Conservation (phyloP, 2,329 filamentous ascomycete species). For the Cordyceps cicadae region DNA sequence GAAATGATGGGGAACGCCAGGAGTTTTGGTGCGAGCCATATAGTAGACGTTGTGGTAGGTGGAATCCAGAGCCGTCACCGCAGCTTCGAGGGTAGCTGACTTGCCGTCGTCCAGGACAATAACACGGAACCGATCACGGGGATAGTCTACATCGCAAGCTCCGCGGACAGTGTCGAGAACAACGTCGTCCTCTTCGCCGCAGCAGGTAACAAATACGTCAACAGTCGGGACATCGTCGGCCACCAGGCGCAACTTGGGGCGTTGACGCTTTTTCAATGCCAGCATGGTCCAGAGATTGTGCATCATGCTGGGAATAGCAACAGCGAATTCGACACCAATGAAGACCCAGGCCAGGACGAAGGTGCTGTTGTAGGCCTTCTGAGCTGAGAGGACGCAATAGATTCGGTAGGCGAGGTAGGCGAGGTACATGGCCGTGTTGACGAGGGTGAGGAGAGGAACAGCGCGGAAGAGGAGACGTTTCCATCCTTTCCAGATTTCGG, state of each 20-base stretch:
- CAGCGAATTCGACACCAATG: constrained; percentile 45
- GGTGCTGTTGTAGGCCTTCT: constrained; percentile 29
- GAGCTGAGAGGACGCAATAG: constrained; percentile 43
- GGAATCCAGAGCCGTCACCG: constrained; percentile 28
- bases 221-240: constrained; percentile 44
- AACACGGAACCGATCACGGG: constrained; percentile 42
- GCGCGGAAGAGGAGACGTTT: constrained; percentile 31
- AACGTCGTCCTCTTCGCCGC: constrained; percentile 47
- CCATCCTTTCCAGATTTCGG: constrained; percentile 38
- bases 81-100: constrained; percentile 33
- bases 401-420: constrained; percentile 44
- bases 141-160: constrained; percentile 48
- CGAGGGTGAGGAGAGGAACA: constrained; percentile 31
- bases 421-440: constrained; percentile 35
- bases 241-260: constrained; percentile 44
- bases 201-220: constrained; percentile 50
- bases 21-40: constrained; percentile 41
- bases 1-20: constrained; percentile 46
- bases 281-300: constrained; percentile 52
- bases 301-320: constrained; percentile 45
- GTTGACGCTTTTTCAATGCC: constrained; percentile 44
- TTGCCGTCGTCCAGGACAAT: constrained; percentile 48
- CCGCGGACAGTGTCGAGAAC: constrained; percentile 50
- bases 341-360: constrained; percentile 50
- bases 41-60: constrained; percentile 44